phyloP scores from a whole-genome alignment of 495 filamentous ascomycete genomes.

The Trichoderma erinaceum region DNA sequence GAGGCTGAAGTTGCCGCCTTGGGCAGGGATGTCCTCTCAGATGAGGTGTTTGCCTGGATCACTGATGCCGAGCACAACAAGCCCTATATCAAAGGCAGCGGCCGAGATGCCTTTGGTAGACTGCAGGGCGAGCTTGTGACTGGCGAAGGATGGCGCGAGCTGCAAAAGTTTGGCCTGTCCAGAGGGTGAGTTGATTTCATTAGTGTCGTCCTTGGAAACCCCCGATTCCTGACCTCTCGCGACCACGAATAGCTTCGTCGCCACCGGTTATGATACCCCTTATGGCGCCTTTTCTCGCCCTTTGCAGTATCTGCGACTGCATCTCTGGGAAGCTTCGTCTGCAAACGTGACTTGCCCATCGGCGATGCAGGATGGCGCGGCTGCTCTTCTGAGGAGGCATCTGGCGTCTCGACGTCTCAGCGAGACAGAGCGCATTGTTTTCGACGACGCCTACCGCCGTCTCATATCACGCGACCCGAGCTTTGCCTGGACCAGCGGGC shows the following conservation, averaged over 20 bases:
- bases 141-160: slow-evolving; percentile 50
- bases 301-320: slow-evolving; percentile 50
- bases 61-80: slow-evolving; percentile 54
- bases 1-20: slow-evolving; percentile 35
- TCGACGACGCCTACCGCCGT: slow-evolving; percentile 44
- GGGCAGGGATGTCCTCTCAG: slow-evolving; percentile 41
- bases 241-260: slow-evolving; percentile 35
- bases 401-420: slow-evolving; percentile 30
- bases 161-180: slow-evolving; percentile 47
- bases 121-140: slow-evolving; percentile 44
- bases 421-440: slow-evolving; percentile 28
- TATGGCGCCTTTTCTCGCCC: slow-evolving; percentile 44
- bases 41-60: slow-evolving; percentile 43
- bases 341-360: slow-evolving; percentile 60
- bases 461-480: slow-evolving; percentile 50
- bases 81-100: slow-evolving; percentile 46
- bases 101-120: slow-evolving; percentile 45
- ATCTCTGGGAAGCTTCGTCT: slow-evolving; percentile 58
- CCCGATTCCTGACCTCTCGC: background rate
- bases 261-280: slow-evolving; percentile 47
- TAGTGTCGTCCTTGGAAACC: background rate
- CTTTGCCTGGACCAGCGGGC: slow-evolving; percentile 66
- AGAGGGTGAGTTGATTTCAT: slow-evolving; percentile 32
- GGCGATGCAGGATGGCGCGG: slow-evolving; percentile 67
- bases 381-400: slow-evolving; percentile 52